Evolutionary conservation across 2,329 filamentous ascomycete species (phyloP), one percentile per base, ranked within the genome.

Genomic region (Pestalotiopsis fici): DNA sequence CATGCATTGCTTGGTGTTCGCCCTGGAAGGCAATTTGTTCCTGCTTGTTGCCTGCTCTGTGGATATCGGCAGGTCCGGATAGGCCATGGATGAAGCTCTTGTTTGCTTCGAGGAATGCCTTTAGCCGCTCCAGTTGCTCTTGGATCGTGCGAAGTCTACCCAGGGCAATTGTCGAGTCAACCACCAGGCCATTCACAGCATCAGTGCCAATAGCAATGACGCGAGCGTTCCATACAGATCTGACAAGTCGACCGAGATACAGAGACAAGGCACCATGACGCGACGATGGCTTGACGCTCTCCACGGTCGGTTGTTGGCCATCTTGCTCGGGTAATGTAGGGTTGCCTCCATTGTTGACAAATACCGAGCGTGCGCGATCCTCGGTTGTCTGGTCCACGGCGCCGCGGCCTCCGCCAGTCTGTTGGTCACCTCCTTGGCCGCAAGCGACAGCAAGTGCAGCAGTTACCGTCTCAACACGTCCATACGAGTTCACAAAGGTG

Each of bases 401-500:
- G 11, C 91, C 81, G 56, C 94, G 89, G 56, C 90, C 88, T 67
- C 94, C 92, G 0, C 91, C 92, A 23, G 93, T 88, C 27, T 85
- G 81, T 2, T 86, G 78, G 74, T 97, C 95, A 28, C 92, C 91
- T 11, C 94, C 95, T 77, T 98, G 95, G 3, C 95, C 95, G 78
- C 96, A 99, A 47, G 96, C 95, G 35, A 99, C 96, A 12, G 96
- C 96, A 64, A 99, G 83, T 28, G 96, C 95, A 54, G 95, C 94
- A 0, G 96, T 93, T 65, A 97, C 91, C 0, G 93, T 96, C 78
- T 99, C 96, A 3, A 91, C 90, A 12, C 95, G 89, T 13, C 96
- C 96, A 77, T 98, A 99, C 11, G 91, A 87, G 67, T 90, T 88
- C 69, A 96, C 93, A 74, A 99, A 95, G 69, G 90, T 93, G 65